Evolutionary conservation across 176 grass and related monocot species (phyloP).

Genomic region (Oryza nivara): DNA sequence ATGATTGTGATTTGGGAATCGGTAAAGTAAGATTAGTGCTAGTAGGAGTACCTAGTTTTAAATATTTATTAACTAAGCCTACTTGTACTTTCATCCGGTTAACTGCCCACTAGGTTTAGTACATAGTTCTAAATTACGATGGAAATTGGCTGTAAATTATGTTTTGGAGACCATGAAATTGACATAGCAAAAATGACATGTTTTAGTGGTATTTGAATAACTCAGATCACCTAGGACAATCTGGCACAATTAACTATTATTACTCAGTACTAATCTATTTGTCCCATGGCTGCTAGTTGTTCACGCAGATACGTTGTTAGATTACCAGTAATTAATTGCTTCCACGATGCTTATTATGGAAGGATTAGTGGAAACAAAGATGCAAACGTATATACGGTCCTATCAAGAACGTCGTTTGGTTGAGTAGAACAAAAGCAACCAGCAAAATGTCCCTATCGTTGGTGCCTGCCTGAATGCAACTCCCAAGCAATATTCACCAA

Average conservation of each 20-base stretch:
- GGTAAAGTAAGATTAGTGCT: slow-evolving; percentile 8
- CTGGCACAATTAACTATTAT: background rate
- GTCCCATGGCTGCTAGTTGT: background rate
- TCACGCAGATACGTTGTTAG: background rate
- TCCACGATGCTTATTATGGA: background rate
- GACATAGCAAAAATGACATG: background rate
- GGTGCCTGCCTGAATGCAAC: background rate
- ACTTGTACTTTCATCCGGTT: background rate
- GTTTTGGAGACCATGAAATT: background rate
- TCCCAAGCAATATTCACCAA: slow-evolving; percentile 11
- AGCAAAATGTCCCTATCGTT: background rate
- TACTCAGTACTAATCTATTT: background rate
- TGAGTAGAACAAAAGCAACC: background rate
- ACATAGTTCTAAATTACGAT: background rate
- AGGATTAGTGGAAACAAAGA: background rate
- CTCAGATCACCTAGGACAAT: background rate
- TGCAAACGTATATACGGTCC: background rate
- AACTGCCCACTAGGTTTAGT: background rate
- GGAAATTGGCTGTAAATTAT: background rate
- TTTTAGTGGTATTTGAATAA: background rate
- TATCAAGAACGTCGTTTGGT: background rate
- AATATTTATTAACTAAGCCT: background rate
- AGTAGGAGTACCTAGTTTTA: background rate
- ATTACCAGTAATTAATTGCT: background rate
- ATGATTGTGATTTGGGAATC: slow-evolving; percentile 17